A percentile compares a stretch with the other conserved stretches of the same genome.
Conservation (phyloP, 257 asterid genomes). For the Nicotiana otophora region DNA sequence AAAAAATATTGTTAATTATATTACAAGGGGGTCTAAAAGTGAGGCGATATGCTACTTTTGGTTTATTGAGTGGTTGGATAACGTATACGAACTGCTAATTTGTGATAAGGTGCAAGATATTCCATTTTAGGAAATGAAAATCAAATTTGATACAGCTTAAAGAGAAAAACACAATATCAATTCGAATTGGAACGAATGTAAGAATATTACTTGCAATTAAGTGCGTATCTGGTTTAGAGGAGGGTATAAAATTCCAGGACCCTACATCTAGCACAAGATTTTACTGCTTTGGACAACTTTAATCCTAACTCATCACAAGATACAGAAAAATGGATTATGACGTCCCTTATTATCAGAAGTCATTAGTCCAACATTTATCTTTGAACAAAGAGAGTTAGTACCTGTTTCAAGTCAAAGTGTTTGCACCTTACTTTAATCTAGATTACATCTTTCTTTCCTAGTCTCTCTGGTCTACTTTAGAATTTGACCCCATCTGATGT, state of each 20-base stretch:
- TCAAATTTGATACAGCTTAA: no score
- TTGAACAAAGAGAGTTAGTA: neutral
- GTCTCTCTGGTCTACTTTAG: neutral
- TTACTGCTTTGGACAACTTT: neutral
- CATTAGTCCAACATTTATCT: neutral
- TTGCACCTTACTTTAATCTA: neutral
- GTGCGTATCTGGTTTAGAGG: neutral
- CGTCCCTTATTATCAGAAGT: neutral
- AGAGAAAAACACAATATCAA: no score
- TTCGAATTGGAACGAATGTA: neutral
- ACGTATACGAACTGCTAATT: no score
- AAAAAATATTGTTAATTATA: no score
- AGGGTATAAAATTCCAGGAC: neutral
- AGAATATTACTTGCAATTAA: neutral
- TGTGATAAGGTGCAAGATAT: no score
- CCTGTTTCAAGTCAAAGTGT: neutral
- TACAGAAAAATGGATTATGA: neutral
- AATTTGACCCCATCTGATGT: neutral
- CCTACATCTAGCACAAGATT: neutral
- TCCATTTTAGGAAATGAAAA: no score
- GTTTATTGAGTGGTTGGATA: no score
- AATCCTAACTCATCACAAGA: conserved; percentile 1
- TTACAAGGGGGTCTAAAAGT: no score
- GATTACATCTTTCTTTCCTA: neutral
- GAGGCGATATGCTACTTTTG: no score